Evolutionary conservation across 2,329 filamentous ascomycete genomes (phyloP).

Genomic region (Diplodia sapinea): DNA sequence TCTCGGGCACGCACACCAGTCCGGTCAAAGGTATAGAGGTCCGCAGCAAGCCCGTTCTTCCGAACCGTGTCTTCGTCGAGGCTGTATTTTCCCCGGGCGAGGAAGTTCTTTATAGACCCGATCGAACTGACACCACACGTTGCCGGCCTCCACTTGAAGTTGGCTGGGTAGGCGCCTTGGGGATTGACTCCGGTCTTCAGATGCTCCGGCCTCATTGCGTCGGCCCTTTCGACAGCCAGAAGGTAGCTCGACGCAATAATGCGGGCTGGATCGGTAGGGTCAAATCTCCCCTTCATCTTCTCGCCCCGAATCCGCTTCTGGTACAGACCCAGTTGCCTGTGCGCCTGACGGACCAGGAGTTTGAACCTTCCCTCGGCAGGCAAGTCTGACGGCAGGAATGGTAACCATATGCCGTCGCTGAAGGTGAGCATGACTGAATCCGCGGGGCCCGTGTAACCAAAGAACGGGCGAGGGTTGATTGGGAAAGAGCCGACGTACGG

Average conservation of each 20-base stretch:
- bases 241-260: slow-evolving; percentile 54
- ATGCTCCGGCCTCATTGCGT: slow-evolving; percentile 44
- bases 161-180: slow-evolving; percentile 43
- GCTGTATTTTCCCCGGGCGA: slow-evolving; percentile 20
- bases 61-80: slow-evolving; percentile 44
- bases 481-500: slow-evolving; percentile 55
- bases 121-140: slow-evolving; percentile 55
- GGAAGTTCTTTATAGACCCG: slow-evolving; percentile 36
- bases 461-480: slow-evolving; percentile 54
- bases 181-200: slow-evolving; percentile 41
- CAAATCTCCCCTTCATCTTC: slow-evolving; percentile 39
- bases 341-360: slow-evolving; percentile 49
- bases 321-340: slow-evolving; percentile 51
- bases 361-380: slow-evolving; percentile 47
- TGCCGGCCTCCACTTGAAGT: slow-evolving; percentile 41
- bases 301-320: slow-evolving; percentile 48
- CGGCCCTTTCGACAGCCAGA: slow-evolving; percentile 47
- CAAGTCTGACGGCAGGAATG: slow-evolving; percentile 48
- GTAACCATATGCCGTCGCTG: slow-evolving; percentile 54
- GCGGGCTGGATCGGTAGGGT: slow-evolving; percentile 46
- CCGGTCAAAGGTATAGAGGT: slow-evolving; percentile 37
- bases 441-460: slow-evolving; percentile 46
- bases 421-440: slow-evolving; percentile 57
- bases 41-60: slow-evolving; percentile 47
- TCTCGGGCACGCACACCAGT: slow-evolving; percentile 53